Percentiles rank a stretch among this genome's conserved stretches.
phyloP scores from a whole-genome alignment of 164 flowering plant genomes.

The Cinnamomum micranthum region DNA sequence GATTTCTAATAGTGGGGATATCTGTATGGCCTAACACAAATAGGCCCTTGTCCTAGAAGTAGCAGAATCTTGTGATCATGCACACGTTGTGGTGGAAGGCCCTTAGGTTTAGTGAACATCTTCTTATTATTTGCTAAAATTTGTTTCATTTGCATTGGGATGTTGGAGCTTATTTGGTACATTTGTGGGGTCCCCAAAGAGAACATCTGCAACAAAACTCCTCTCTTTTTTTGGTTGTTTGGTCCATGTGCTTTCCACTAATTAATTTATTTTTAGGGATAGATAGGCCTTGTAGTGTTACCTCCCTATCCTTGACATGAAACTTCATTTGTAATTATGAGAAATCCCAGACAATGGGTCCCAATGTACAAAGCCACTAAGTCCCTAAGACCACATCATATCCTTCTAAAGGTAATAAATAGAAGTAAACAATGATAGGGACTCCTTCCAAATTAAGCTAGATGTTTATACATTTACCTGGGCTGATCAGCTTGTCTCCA shows the following conservation, averaged over 20 bases:
- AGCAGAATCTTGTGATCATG: conserved; percentile 1
- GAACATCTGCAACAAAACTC: too few species aligned
- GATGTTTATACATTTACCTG: background rate
- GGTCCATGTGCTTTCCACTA: background rate
- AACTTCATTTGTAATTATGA: background rate
- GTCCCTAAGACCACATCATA: background rate
- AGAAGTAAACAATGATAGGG: background rate
- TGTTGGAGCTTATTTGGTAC: background rate
- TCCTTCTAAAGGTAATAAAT: background rate
- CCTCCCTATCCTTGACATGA: background rate
- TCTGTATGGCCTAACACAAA: background rate
- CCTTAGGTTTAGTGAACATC: background rate
- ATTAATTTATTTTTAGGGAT: background rate
- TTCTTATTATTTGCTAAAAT: background rate
- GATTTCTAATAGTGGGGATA: background rate
- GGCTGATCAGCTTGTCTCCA: background rate
- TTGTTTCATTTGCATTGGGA: background rate
- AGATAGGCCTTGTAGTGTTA: too few species aligned
- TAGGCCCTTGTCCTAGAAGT: background rate
- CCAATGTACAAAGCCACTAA: background rate
- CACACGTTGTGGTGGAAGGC: background rate
- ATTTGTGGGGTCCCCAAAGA: too few species aligned
- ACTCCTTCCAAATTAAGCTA: background rate
- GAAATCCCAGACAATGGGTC: background rate
- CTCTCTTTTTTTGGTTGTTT: background rate